These are phyloP conservation scores for Begonia loranthoides DNA, from an alignment of 306 rosid genomes.

Conservation along the genomic window DNA sequence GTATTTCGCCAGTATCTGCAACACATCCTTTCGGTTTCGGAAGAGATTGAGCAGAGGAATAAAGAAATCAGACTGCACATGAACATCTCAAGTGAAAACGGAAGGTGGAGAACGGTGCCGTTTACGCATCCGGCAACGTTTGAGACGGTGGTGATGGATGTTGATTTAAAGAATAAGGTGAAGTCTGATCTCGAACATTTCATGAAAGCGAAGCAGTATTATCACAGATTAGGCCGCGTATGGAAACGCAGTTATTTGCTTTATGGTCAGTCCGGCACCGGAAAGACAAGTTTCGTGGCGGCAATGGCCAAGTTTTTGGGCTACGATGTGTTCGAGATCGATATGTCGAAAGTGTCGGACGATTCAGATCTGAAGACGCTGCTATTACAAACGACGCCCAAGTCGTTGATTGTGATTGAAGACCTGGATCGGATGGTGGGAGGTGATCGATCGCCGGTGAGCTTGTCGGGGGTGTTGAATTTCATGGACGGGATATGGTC, in stretches of 20 bases:
- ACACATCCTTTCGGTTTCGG: slow-evolving; percentile 52
- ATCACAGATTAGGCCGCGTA: slow-evolving; percentile 74
- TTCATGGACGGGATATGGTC: slow-evolving; percentile 86
- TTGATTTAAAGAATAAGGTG: slow-evolving; percentile 56
- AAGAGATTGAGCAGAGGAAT: slow-evolving; percentile 49
- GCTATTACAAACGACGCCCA: slow-evolving; percentile 48
- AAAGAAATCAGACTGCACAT: slow-evolving; percentile 44
- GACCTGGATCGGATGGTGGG: slow-evolving; percentile 50
- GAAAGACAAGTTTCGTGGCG: slow-evolving; percentile 69
- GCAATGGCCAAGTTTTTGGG: slow-evolving; percentile 77
- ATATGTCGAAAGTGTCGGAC: slow-evolving; percentile 36
- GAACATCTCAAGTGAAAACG: slow-evolving; percentile 16
- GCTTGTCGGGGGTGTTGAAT: slow-evolving; percentile 44
- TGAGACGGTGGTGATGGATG: slow-evolving; percentile 62
- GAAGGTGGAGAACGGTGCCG: slow-evolving; percentile 58
- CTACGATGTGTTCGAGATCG: slow-evolving; percentile 75
- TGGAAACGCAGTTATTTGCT: slow-evolving; percentile 90
- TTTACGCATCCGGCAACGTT: slow-evolving; percentile 75
- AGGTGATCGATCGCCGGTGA: slow-evolving; percentile 25
- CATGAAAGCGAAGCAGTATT: slow-evolving; percentile 66
- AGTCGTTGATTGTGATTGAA: slow-evolving; percentile 64
- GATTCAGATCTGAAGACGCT: slow-evolving; percentile 47
- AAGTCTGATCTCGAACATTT: slow-evolving; percentile 73
- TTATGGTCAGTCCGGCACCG: slow-evolving; percentile 71
- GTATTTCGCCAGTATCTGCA: slow-evolving; percentile 79